Percentiles rank a stretch among this genome's conserved stretches.
Conservation (phyloP, 495 filamentous ascomycete species). For the Aspergillus taichungensis region DNA sequence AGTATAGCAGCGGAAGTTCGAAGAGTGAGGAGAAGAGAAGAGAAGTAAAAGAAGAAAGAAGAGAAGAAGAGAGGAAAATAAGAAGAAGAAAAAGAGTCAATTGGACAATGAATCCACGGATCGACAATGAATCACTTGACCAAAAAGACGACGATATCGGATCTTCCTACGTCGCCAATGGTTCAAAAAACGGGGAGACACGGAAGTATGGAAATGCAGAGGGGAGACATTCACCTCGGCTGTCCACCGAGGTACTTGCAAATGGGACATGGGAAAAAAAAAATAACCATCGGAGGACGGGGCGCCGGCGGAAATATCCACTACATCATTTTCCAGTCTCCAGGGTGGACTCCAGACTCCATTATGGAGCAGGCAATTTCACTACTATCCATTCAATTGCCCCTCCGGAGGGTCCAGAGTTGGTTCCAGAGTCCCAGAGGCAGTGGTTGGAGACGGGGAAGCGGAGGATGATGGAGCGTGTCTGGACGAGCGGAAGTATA, state of each 20-base stretch:
- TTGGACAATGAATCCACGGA: background rate
- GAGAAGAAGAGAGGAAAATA: constrained; percentile 1
- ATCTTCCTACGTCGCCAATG: constrained; percentile 13
- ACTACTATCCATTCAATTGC: no score
- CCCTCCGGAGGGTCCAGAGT: background rate
- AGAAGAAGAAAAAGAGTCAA: constrained; percentile 1
- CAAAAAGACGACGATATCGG: constrained; percentile 14
- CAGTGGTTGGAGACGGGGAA: constrained; percentile 25
- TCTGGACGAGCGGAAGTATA: constrained; percentile 37
- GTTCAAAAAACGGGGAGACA: constrained; percentile 15
- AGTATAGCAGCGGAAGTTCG: constrained; percentile 18
- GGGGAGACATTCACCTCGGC: constrained; percentile 10
- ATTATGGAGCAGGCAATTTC: no score
- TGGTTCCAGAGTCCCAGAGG: background rate
- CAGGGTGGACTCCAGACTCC: no score
- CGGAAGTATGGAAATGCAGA: constrained; percentile 17
- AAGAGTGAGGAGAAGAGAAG: constrained; percentile 8
- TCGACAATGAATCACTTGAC: constrained; percentile 3
- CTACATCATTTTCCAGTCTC: no score
- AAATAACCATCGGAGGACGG: constrained; percentile 1
- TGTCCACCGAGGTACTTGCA: background rate
- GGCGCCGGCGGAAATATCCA: no score
- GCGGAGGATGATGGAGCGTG: constrained; percentile 30
- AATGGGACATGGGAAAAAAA: constrained; percentile 5
- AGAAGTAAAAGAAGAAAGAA: constrained; percentile 5